These are phyloP conservation scores for Calonectria leucothoes DNA, from an alignment of 2,329 filamentous ascomycete species.

Conservation along the genomic window DNA sequence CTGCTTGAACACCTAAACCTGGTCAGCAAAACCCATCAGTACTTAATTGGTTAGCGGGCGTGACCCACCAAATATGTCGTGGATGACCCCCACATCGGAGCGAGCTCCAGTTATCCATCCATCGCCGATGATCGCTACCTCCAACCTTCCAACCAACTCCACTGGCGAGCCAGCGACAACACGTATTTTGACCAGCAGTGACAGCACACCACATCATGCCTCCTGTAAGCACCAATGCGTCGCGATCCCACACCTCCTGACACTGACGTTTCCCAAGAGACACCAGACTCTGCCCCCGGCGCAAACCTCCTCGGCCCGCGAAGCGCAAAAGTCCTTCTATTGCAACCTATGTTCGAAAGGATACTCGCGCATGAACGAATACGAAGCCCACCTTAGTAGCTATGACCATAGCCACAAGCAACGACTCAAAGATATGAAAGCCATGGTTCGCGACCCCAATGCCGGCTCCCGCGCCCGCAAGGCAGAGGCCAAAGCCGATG, in stretches of 20 bases:
- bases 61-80: background rate
- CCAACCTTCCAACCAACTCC: background rate
- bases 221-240: slow-evolving; percentile 62
- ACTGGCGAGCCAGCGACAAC: background rate
- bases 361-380: slow-evolving; percentile 95
- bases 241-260: slow-evolving; percentile 46
- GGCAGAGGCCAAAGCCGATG: slow-evolving; percentile 77
- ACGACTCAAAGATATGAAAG: slow-evolving; percentile 88
- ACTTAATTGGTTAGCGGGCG: slow-evolving; percentile 31
- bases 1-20: slow-evolving; percentile 1
- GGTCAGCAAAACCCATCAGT: slow-evolving; percentile 35
- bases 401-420: slow-evolving; percentile 98
- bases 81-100: background rate
- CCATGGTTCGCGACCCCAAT: slow-evolving; percentile 79
- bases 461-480: slow-evolving; percentile 74
- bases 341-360: slow-evolving; percentile 92
- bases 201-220: slow-evolving; percentile 56
- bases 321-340: slow-evolving; percentile 84
- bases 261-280: slow-evolving; percentile 52
- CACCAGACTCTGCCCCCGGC: slow-evolving; percentile 69
- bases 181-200: background rate
- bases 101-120: background rate
- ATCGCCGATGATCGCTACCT: background rate
- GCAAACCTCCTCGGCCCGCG: slow-evolving; percentile 74
- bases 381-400: slow-evolving; percentile 91